phyloP scores from a whole-genome alignment of 106 monocot genomes.

The Posidonia australis region DNA sequence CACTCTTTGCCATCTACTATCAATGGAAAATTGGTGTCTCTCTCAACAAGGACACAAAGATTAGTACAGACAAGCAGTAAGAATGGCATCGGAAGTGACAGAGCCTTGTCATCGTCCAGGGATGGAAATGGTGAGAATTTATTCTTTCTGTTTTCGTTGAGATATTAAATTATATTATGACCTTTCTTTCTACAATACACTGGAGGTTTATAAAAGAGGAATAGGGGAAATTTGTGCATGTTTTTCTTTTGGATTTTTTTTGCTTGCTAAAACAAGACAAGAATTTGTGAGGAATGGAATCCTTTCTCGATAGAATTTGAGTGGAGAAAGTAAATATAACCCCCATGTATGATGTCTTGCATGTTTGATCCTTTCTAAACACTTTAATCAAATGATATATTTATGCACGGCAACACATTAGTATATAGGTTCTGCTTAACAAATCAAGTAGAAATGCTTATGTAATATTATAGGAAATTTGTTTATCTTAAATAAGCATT shows the following conservation, averaged over 20 bases:
- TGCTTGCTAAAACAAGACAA: no score
- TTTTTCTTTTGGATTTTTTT: not conserved
- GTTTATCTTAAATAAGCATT: no score
- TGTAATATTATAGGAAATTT: no score
- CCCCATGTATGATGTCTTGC: no score
- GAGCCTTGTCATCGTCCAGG: not conserved
- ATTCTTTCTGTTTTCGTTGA: not conserved
- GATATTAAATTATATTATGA: not conserved
- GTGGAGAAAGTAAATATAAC: no score
- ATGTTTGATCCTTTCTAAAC: no score
- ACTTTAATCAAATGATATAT: no score
- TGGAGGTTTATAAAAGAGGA: not conserved
- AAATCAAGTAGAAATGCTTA: no score
- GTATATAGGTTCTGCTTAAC: no score
- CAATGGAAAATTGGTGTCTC: constrained; percentile 54
- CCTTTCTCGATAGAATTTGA: no score
- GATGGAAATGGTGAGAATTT: not conserved
- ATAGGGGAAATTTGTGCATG: not conserved
- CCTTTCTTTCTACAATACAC: not conserved
- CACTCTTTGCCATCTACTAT: constrained; percentile 69
- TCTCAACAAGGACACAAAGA: constrained; percentile 20
- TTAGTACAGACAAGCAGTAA: constrained; percentile 15
- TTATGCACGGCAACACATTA: no score
- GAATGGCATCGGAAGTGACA: constrained; percentile 27
- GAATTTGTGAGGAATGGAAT: no score